These are phyloP conservation scores for Guillardia theta DNA, from an alignment of 78 protist genomes.

Conservation along the genomic window DNA sequence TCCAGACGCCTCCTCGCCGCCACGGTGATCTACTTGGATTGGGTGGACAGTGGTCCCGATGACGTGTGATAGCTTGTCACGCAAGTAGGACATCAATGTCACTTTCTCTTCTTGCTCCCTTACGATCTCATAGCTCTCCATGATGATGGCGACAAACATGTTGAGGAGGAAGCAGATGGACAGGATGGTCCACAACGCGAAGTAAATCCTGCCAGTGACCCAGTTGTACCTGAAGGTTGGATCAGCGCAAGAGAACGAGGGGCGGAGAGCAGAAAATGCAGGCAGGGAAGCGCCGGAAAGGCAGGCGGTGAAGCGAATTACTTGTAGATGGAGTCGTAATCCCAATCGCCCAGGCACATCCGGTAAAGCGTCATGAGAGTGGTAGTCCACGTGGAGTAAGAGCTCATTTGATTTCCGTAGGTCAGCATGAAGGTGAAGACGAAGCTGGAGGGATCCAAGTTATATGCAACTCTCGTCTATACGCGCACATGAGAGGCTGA, in stretches of 20 bases:
- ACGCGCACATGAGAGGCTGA: too few relatives aligned
- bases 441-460: too few relatives aligned
- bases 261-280: background rate
- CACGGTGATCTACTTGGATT: too few relatives aligned
- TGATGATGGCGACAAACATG: background rate
- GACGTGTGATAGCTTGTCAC: too few relatives aligned
- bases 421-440: background rate
- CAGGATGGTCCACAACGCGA: background rate
- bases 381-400: background rate
- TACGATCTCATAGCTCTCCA: background rate
- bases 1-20: too few relatives aligned
- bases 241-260: background rate
- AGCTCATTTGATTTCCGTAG: background rate
- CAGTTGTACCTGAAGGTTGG: too few relatives aligned
- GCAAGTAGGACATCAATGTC: too few relatives aligned
- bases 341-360: background rate
- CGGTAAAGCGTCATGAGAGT: background rate
- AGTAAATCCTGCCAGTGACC: background rate
- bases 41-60: too few relatives aligned
- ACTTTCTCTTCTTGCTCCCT: background rate
- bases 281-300: background rate
- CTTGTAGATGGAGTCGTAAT: background rate
- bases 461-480: too few relatives aligned
- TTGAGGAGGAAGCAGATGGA: background rate
- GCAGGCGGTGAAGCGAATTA: background rate